Evolutionary conservation across 179 eudicot species (phyloP).

Genomic region (Corrigiola litoralis): DNA sequence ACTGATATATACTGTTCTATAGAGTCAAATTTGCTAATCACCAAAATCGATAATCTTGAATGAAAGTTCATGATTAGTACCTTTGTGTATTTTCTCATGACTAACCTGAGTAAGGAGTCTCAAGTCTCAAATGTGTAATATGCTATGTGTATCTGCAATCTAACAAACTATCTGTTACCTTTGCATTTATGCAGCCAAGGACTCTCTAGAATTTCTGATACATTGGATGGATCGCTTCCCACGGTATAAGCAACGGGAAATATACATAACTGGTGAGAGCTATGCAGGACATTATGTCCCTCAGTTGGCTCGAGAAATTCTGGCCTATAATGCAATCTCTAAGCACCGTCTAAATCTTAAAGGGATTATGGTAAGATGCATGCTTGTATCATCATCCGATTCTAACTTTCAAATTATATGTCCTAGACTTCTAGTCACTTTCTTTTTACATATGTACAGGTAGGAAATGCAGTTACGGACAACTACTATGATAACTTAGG

Average conservation of each 20-base stretch:
- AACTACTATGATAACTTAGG: slow-evolving; percentile 89
- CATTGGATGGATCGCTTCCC: slow-evolving; percentile 42
- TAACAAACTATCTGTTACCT: background rate
- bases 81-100: too few relatives aligned
- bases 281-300: slow-evolving; percentile 52
- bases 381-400: background rate
- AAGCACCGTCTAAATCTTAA: slow-evolving; percentile 34
- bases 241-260: slow-evolving; percentile 31
- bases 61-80: too few relatives aligned
- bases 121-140: too few relatives aligned
- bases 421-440: background rate
- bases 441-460: slow-evolving; percentile 31
- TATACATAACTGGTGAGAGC: slow-evolving; percentile 40
- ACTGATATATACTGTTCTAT: too few relatives aligned
- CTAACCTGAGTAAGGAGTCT: too few relatives aligned
- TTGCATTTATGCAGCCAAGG: slow-evolving; percentile 24
- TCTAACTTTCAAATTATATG: background rate
- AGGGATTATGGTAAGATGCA: slow-evolving; percentile 32
- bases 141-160: background rate
- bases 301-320: slow-evolving; percentile 36
- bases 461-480: slow-evolving; percentile 96
- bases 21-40: too few relatives aligned
- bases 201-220: slow-evolving; percentile 32
- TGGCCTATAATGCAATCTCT: slow-evolving; percentile 25
- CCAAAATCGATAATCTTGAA: too few relatives aligned